Percentiles rank a stretch among this genome's conserved stretches.
phyloP scores from a whole-genome alignment of 257 asterid genomes.

The Agastache rugosa region DNA sequence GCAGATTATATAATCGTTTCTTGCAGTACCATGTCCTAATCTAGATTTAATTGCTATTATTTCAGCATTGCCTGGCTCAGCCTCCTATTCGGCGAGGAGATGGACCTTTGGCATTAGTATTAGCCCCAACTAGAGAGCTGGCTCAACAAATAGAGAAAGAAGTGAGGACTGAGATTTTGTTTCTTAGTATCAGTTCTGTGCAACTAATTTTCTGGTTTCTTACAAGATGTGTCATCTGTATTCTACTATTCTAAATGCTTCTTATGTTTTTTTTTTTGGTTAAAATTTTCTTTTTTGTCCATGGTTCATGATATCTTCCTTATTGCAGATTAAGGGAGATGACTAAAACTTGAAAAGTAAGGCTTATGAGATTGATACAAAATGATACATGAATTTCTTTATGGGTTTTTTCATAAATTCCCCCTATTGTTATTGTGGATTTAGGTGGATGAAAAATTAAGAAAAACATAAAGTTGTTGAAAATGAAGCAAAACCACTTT shows the following conservation, averaged over 20 bases:
- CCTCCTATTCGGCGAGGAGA: slow-evolving; percentile 81
- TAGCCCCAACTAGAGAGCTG: slow-evolving; percentile 94
- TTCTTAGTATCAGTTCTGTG: slow-evolving; percentile 6
- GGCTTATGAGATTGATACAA: background rate
- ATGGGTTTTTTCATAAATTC: background rate
- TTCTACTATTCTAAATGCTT: slow-evolving; percentile 23
- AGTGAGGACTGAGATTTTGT: slow-evolving; percentile 44
- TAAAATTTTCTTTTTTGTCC: background rate
- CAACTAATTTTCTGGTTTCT: background rate
- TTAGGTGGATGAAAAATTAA: slow-evolving; percentile 3
- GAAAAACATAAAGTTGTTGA: slow-evolving; percentile 3
- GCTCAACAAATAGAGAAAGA: slow-evolving; percentile 96
- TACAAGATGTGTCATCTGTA: slow-evolving; percentile 25
- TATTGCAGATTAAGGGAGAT: slow-evolving; percentile 7
- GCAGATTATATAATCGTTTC: slow-evolving; percentile 15
- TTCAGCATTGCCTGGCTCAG: slow-evolving; percentile 85
- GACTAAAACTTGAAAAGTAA: slow-evolving; percentile 9
- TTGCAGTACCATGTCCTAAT: slow-evolving; percentile 19
- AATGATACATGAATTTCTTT: slow-evolving; percentile 5
- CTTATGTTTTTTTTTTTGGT: background rate
- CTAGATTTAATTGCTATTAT: slow-evolving; percentile 26
- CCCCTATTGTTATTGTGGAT: background rate
- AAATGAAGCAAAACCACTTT: background rate
- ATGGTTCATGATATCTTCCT: slow-evolving; percentile 4
- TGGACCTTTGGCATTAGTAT: slow-evolving; percentile 89